phyloP scores from a whole-genome alignment of 75 land plant genomes.

The Chamaecyparis obtusa region DNA sequence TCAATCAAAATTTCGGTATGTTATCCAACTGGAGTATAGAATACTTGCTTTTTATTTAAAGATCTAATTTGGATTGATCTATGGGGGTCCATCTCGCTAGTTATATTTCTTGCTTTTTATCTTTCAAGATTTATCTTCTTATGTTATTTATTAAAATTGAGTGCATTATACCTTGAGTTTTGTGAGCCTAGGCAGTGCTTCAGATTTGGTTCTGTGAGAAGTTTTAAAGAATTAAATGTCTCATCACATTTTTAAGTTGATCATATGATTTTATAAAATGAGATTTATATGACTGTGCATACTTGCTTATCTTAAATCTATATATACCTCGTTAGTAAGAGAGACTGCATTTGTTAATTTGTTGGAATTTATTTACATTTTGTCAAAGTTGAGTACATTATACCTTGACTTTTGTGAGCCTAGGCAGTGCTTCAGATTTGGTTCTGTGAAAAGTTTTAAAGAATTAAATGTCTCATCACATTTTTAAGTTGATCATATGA shows the following conservation, averaged over 20 bases:
- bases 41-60: neutral
- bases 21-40: neutral
- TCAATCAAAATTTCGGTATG: slow-evolving; percentile 65
- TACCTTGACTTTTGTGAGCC: neutral
- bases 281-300: too few species aligned
- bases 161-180: neutral
- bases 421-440: neutral
- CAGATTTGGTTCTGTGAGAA: neutral
- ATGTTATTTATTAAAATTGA: neutral
- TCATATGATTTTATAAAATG: too few species aligned
- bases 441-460: too few species aligned
- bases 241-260: neutral
- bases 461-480: neutral
- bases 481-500: neutral
- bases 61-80: neutral
- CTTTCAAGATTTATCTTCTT: neutral
- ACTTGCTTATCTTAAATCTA: too few species aligned
- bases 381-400: neutral
- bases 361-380: too few species aligned
- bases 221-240: neutral
- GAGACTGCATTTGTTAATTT: too few species aligned
- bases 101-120: neutral
- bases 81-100: neutral
- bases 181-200: neutral
- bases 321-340: too few species aligned